Conservation (phyloP, 805 yeast species). For the Tetrapisispora phaffii region DNA sequence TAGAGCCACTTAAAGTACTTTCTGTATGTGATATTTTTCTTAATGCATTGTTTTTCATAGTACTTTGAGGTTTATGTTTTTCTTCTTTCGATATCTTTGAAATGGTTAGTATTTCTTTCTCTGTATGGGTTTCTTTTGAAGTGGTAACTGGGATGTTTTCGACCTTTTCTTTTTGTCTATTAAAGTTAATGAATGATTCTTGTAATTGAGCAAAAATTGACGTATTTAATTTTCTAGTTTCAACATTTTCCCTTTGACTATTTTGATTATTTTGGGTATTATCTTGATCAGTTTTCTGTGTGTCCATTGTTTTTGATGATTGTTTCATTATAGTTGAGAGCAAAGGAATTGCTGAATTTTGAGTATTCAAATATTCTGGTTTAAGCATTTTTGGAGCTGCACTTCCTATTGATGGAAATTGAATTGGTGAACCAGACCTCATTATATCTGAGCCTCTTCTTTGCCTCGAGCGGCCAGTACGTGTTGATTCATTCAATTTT, state of each 20-base stretch:
- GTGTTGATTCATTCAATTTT: constrained; percentile 21
- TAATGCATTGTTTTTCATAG: not conserved
- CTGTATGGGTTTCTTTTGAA: not conserved
- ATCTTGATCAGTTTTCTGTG: not conserved
- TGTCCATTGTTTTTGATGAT: not conserved
- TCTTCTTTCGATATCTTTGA: not conserved
- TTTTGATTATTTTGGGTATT: not conserved
- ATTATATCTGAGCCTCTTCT: constrained; percentile 18
- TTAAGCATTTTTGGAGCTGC: constrained; percentile 24
- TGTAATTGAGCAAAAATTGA: constrained; percentile 2
- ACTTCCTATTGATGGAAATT: constrained; percentile 10
- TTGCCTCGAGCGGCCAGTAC: constrained; percentile 14
- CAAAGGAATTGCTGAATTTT: constrained; percentile 12
- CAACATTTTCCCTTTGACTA: not conserved
- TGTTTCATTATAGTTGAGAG: constrained; percentile 17
- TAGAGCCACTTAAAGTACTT: constrained; percentile 10
- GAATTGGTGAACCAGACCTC: constrained; percentile 24
- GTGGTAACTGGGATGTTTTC: not conserved
- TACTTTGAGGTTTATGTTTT: not conserved
- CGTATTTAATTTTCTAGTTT: constrained; percentile 2
- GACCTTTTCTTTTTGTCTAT: not conserved
- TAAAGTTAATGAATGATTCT: not conserved
- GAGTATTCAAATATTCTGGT: constrained; percentile 14
- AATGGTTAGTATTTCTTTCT: not conserved
- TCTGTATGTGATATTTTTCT: constrained; percentile 8